Conservation (phyloP, 257 asterid species). For the Solanum virginianum region DNA sequence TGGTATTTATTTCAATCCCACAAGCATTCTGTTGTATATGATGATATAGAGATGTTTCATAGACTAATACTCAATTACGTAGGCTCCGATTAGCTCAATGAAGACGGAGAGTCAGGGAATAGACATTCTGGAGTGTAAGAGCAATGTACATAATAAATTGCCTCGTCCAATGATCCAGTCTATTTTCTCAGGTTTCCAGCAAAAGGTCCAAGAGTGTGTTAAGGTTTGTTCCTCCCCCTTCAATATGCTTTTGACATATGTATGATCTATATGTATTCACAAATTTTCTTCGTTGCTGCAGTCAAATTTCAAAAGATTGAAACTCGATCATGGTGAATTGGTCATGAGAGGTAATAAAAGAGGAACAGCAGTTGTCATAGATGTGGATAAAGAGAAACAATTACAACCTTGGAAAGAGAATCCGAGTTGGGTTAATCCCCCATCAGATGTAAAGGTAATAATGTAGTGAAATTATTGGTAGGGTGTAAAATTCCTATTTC, state of each 20-base stretch:
- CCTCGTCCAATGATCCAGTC: background rate
- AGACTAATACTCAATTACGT: background rate
- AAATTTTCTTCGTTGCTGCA: slow-evolving; percentile 9
- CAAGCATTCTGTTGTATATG: background rate
- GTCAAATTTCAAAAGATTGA: slow-evolving; percentile 23
- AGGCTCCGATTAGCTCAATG: background rate
- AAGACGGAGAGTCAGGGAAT: background rate
- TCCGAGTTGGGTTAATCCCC: slow-evolving; percentile 55
- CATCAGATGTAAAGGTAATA: slow-evolving; percentile 57
- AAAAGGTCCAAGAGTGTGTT: background rate
- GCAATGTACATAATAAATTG: background rate
- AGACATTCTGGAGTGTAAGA: background rate
- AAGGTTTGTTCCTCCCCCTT: background rate
- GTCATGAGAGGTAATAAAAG: slow-evolving; percentile 8
- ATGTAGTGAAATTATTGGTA: background rate
- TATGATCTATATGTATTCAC: background rate
- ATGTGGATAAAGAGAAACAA: slow-evolving; percentile 52
- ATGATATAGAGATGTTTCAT: background rate
- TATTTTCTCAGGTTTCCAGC: background rate
- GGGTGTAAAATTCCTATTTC: background rate
- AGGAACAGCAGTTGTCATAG: slow-evolving; percentile 10
- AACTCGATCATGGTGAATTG: slow-evolving; percentile 4
- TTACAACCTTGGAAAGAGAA: slow-evolving; percentile 68
- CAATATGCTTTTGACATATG: background rate
- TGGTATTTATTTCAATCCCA: background rate